Percentiles rank a stretch among this genome's conserved stretches.
Conservation (phyloP, 148 eudicot genomes). For the Chenopodium formosanum region DNA sequence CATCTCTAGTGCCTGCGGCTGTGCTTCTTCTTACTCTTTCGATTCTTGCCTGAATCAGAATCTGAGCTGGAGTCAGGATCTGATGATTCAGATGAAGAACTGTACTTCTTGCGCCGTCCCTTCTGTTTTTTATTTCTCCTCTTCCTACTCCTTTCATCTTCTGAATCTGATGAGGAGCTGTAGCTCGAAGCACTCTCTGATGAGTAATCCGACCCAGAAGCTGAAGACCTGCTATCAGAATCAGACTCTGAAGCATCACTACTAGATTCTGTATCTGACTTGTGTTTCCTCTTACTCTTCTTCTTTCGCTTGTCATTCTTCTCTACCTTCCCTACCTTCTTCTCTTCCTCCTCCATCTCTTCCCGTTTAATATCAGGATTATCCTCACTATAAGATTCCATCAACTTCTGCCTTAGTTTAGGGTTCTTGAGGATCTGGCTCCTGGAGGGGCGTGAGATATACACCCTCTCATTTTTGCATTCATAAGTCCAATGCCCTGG, state of each 20-base stretch:
- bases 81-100: conserved; percentile 76
- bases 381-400: conserved; percentile 53
- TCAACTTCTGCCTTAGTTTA: conserved; percentile 61
- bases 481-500: conserved; percentile 93
- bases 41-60: conserved; percentile 58
- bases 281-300: conserved; percentile 72
- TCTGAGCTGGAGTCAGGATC: conserved; percentile 63
- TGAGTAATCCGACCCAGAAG: conserved; percentile 54
- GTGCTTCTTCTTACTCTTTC: conserved; percentile 64
- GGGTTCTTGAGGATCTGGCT: conserved; percentile 86
- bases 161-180: conserved; percentile 73
- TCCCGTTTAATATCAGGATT: conserved; percentile 51
- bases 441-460: conserved; percentile 79
- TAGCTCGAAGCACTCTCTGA: conserved; percentile 67
- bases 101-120: conserved; percentile 54
- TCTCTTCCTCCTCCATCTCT: conserved; percentile 32
- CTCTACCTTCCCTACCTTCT: conserved; percentile 33
- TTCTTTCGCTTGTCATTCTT: conserved; percentile 37
- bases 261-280: conserved; percentile 55
- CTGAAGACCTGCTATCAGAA: conserved; percentile 58
- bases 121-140: conserved; percentile 50
- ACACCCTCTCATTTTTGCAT: conserved; percentile 94
- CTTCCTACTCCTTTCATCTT: conserved; percentile 64
- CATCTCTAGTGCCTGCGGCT: conserved; percentile 49
- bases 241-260: conserved; percentile 76